These are phyloP conservation scores for Gamsiella multidivaricata DNA, from an alignment of 192 early-diverging fungal genomes.

Conservation along the genomic window DNA sequence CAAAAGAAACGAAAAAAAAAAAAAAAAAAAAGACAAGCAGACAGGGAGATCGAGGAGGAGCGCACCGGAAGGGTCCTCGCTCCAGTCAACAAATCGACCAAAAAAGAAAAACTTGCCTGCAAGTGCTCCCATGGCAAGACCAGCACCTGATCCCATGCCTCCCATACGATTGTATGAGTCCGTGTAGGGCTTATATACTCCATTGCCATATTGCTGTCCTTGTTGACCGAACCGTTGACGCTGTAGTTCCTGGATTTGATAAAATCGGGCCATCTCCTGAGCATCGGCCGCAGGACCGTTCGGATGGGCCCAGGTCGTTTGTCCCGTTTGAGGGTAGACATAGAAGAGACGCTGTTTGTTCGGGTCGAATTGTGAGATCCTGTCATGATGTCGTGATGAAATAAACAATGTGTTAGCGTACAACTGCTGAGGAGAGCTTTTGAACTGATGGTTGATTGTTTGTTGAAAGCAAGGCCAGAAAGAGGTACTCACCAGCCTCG, in stretches of 20 bases:
- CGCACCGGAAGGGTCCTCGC: no score
- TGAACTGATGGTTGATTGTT: background rate
- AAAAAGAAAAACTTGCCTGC: constrained; percentile 29
- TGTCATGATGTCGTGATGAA: background rate
- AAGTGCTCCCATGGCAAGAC: constrained; percentile 37
- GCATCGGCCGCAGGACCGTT: constrained; percentile 26
- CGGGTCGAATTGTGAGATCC: constrained; percentile 48
- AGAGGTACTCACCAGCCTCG: constrained; percentile 37
- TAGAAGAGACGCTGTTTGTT: constrained; percentile 47
- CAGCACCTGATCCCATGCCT: constrained; percentile 42
- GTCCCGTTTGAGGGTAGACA: constrained; percentile 37
- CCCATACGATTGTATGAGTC: constrained; percentile 47
- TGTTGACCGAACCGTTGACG: constrained; percentile 14
- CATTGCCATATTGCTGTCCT: background rate
- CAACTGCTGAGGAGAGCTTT: no score
- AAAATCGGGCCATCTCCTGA: constrained; percentile 42
- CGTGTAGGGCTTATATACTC: background rate
- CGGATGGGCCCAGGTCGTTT: constrained; percentile 46
- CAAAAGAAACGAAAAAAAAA: background rate
- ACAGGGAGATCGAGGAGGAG: background rate
- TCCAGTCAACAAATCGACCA: no score
- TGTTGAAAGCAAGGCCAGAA: background rate
- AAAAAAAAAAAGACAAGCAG: background rate
- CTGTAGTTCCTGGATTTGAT: constrained; percentile 43
- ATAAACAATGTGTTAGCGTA: background rate